Conservation (phyloP, 163 green algal species). For the Botryococcus braunii region DNA sequence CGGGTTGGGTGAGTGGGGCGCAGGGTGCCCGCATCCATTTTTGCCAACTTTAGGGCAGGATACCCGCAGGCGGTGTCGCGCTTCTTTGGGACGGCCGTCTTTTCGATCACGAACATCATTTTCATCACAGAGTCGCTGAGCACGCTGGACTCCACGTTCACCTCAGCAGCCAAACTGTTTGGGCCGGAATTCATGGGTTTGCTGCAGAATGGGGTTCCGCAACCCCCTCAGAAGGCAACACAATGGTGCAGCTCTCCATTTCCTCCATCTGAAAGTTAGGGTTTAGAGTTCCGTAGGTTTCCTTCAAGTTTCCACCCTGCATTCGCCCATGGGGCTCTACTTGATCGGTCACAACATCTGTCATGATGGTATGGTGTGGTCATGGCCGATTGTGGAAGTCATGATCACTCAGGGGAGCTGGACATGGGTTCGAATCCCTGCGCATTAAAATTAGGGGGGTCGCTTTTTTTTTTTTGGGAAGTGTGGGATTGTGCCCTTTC, state of each 20-base stretch:
- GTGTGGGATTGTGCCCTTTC: no score
- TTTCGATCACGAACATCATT: slow-evolving; percentile 19
- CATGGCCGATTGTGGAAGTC: no score
- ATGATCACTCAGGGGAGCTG: no score
- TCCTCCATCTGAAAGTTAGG: not conserved
- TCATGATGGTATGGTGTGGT: no score
- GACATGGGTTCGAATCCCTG: no score
- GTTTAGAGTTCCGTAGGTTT: slow-evolving; percentile 1
- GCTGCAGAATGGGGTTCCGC: slow-evolving; percentile 13
- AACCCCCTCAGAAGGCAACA: slow-evolving; percentile 11
- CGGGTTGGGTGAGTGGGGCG: no score
- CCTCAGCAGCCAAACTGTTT: slow-evolving; percentile 21
- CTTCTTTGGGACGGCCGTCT: slow-evolving; percentile 21
- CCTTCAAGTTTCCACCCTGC: no score
- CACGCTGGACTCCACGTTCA: slow-evolving; percentile 26
- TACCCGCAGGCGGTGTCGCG: slow-evolving; percentile 13
- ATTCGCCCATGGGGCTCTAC: no score
- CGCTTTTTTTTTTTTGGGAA: no score
- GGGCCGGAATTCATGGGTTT: slow-evolving; percentile 23
- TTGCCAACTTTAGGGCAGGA: slow-evolving; percentile 7
- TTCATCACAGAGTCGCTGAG: slow-evolving; percentile 21
- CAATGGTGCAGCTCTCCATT: slow-evolving; percentile 12
- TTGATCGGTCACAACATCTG: no score
- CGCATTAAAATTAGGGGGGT: no score
- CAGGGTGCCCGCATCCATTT: slow-evolving; percentile 2